A percentile compares a stretch with the other conserved stretches of the same genome.
These are phyloP conservation scores for Didymellaceae sp. DNA, from an alignment of 2,329 filamentous ascomycete genomes.

Conservation along the genomic window DNA sequence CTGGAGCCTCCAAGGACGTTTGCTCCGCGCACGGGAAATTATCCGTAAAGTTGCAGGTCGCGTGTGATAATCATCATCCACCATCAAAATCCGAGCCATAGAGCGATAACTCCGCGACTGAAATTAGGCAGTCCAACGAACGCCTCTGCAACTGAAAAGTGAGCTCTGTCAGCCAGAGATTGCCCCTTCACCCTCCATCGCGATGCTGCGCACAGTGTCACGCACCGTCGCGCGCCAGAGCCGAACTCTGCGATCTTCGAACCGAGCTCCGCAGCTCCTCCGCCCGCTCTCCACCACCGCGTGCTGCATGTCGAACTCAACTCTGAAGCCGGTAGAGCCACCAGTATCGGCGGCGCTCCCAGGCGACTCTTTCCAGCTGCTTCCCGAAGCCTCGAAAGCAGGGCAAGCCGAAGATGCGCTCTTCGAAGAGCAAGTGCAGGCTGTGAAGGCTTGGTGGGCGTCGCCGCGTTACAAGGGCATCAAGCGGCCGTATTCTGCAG, in stretches of 20 bases:
- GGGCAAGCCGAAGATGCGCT: constrained; percentile 83
- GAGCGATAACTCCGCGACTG: constrained; percentile 17
- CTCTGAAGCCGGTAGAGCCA: constrained; percentile 62
- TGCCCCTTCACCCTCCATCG: constrained; percentile 14
- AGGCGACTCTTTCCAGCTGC: constrained; percentile 83
- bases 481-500: constrained; percentile 87
- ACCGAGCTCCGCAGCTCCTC: constrained; percentile 37
- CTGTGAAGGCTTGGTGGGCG: constrained; percentile 91
- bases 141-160: constrained; percentile 2
- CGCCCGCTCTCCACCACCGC: constrained; percentile 52
- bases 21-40: constrained; percentile 8
- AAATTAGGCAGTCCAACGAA: constrained; percentile 26
- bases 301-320: constrained; percentile 60
- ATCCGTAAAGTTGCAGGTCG: neutral
- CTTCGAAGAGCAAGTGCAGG: constrained; percentile 81
- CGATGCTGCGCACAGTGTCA: constrained; percentile 48
- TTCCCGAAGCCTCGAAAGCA: constrained; percentile 77
- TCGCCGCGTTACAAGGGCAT: constrained; percentile 86
- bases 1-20: neutral
- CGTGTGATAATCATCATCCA: constrained; percentile 23
- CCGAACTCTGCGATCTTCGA: constrained; percentile 34
- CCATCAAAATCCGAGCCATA: constrained; percentile 20
- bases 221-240: constrained; percentile 47
- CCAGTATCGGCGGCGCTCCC: constrained; percentile 67
- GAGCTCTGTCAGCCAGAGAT: constrained; percentile 9